Evolutionary conservation across 176 grass and related monocot species (phyloP).

Genomic region (Oryza glaberrima): DNA sequence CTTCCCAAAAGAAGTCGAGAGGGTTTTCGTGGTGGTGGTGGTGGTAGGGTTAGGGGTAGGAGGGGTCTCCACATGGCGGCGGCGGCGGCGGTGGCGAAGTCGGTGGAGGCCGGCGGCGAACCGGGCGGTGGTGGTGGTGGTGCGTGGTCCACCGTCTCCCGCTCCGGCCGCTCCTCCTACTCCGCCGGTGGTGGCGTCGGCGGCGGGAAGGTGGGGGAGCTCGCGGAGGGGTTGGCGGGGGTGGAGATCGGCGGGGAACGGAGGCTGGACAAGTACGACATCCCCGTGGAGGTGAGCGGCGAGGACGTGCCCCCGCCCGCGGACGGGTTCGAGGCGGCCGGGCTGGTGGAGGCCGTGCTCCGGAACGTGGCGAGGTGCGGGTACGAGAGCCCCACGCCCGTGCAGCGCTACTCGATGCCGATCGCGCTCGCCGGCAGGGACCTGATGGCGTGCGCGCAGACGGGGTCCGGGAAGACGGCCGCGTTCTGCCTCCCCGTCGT

Average conservation of each 20-base stretch:
- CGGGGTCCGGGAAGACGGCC: slow-evolving; percentile 88
- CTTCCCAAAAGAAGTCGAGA: not conserved
- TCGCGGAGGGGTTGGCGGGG: slow-evolving; percentile 2
- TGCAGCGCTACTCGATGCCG: slow-evolving; percentile 88
- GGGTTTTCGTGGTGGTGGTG: slow-evolving; percentile 33
- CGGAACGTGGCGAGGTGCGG: slow-evolving; percentile 58
- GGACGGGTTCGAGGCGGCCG: slow-evolving; percentile 56
- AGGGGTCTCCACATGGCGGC: slow-evolving; percentile 33
- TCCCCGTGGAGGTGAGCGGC: slow-evolving; percentile 74
- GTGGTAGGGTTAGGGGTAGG: slow-evolving; percentile 1
- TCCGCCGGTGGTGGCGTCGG: not conserved
- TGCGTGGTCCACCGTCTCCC: slow-evolving; percentile 8
- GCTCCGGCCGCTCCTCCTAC: not conserved
- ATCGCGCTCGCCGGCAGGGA: slow-evolving; percentile 57
- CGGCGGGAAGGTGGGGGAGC: not conserved
- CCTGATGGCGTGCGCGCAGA: slow-evolving; percentile 89
- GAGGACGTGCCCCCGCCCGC: slow-evolving; percentile 52
- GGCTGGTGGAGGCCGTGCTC: slow-evolving; percentile 63
- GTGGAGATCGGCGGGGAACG: slow-evolving; percentile 25
- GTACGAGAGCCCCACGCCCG: slow-evolving; percentile 65
- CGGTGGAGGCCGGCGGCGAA: not conserved
- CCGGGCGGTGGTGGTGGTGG: not conserved
- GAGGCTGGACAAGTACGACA: slow-evolving; percentile 63
- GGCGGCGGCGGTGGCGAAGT: not conserved
- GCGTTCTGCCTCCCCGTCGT: slow-evolving; percentile 86